phyloP scores from a whole-genome alignment of 768 basidiomycete species.

The Rhodotorula paludigena region DNA sequence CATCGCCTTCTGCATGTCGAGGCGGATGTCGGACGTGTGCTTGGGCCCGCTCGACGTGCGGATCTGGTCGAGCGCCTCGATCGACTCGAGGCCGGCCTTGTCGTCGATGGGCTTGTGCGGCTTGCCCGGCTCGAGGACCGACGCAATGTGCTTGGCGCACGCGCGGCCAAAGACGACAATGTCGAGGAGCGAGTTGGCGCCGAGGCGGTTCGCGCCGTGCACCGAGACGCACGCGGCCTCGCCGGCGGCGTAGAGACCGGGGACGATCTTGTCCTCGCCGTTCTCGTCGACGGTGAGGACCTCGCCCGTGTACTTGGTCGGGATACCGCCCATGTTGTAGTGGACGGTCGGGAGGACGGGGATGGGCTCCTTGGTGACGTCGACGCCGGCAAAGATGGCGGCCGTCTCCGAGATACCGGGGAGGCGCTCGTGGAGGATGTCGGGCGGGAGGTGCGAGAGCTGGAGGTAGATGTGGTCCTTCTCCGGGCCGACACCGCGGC shows the following conservation, averaged over 20 bases:
- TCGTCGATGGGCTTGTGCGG: conserved; percentile 83
- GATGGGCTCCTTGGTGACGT: conserved; percentile 99
- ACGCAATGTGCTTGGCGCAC: conserved; percentile 95
- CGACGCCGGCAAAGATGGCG: conserved; percentile 96
- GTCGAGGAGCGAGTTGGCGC: conserved; percentile 96
- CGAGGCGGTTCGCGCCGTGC: conserved; percentile 97
- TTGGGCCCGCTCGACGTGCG: conserved; percentile 75
- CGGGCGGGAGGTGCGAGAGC: conserved; percentile 92
- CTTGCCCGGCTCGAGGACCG: conserved; percentile 80
- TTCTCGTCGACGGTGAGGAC: conserved; percentile 79
- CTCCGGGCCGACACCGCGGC: conserved; percentile 96
- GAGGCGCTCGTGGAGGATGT: conserved; percentile 89
- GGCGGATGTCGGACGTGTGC: conserved; percentile 80
- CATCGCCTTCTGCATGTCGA: conserved; percentile 99
- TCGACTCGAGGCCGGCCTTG: conserved; percentile 74
- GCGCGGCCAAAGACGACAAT: conserved; percentile 99
- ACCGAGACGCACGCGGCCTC: conserved; percentile 99
- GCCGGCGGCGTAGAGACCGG: conserved; percentile 95
- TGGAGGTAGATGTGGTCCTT: conserved; percentile 97
- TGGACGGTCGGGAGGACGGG: conserved; percentile 90
- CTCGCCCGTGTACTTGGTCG: conserved; percentile 96
- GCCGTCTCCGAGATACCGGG: conserved; percentile 99
- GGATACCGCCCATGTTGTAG: conserved; percentile 82
- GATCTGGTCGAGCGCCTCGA: conserved; percentile 84
- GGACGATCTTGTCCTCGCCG: conserved; percentile 89